phyloP scores from a whole-genome alignment of 2,329 filamentous ascomycete species.

The Verticillium dahliae region DNA sequence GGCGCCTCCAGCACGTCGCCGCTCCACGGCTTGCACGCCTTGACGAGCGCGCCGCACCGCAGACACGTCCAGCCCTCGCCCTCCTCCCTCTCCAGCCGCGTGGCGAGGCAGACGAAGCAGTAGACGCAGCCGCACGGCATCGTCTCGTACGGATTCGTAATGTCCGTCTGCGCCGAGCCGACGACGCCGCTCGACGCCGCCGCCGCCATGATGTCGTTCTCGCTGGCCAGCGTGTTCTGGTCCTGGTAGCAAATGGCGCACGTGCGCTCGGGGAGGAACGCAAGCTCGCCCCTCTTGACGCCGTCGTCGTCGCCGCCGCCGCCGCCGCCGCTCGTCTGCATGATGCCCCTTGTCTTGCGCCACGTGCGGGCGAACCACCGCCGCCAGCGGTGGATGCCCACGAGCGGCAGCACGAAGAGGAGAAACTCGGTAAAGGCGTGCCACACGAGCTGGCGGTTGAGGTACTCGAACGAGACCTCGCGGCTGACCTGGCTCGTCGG shows the following conservation, averaged over 20 bases:
- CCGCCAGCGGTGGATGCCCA: constrained; percentile 89
- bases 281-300: constrained; percentile 62
- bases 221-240: constrained; percentile 68
- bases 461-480: constrained; percentile 94
- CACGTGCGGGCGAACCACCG: constrained; percentile 83
- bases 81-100: constrained; percentile 83
- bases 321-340: constrained; percentile 34
- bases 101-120: constrained; percentile 93
- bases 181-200: constrained; percentile 70
- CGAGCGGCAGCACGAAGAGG: constrained; percentile 93
- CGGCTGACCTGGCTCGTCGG: constrained; percentile 79
- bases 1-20: constrained; percentile 73
- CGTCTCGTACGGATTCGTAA: constrained; percentile 93
- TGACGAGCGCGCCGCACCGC: constrained; percentile 76
- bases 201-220: constrained; percentile 69
- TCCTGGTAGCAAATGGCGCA: constrained; percentile 97
- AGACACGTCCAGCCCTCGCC: constrained; percentile 92
- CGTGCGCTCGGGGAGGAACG: constrained; percentile 84
- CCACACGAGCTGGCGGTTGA: constrained; percentile 97
- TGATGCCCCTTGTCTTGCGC: constrained; percentile 67
- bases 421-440: constrained; percentile 99
- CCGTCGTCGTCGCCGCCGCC: constrained; percentile 26
- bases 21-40: constrained; percentile 83
- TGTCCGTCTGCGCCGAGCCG: constrained; percentile 83
- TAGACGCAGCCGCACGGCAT: constrained; percentile 88